Conservation (phyloP, 768 basidiomycete species). For the Russula sp. region DNA sequence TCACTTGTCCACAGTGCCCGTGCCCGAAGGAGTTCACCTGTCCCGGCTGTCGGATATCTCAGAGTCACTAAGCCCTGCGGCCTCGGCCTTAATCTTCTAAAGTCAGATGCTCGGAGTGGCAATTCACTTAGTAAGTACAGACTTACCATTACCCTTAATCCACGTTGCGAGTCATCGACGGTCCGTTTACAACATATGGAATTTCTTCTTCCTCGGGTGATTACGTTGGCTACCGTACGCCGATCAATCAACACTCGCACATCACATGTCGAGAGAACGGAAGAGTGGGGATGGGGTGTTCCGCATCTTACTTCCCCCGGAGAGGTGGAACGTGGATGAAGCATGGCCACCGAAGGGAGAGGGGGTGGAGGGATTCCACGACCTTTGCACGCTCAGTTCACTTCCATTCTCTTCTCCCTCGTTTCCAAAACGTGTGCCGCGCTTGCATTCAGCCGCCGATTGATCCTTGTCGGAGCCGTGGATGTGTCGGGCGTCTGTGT, state of each 20-base stretch:
- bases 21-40: not conserved
- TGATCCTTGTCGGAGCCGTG: not conserved
- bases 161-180: not conserved
- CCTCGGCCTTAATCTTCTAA: not conserved
- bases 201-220: not conserved
- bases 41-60: not conserved
- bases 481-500: not conserved
- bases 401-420: not conserved
- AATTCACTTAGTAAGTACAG: not conserved
- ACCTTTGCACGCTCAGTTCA: not conserved
- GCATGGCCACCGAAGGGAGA: not conserved
- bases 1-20: not conserved
- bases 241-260: constrained; percentile 3
- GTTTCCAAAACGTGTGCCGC: not conserved
- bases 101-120: not conserved
- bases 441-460: not conserved
- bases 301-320: not conserved
- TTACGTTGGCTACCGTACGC: not conserved
- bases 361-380: not conserved
- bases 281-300: not conserved
- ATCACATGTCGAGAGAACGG: not conserved
- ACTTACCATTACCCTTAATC: not conserved
- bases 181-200: not conserved
- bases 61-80: too few relatives aligned
- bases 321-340: constrained; percentile 1